Conservation (phyloP, 306 rosid species). For the Rubus parviflorus region DNA sequence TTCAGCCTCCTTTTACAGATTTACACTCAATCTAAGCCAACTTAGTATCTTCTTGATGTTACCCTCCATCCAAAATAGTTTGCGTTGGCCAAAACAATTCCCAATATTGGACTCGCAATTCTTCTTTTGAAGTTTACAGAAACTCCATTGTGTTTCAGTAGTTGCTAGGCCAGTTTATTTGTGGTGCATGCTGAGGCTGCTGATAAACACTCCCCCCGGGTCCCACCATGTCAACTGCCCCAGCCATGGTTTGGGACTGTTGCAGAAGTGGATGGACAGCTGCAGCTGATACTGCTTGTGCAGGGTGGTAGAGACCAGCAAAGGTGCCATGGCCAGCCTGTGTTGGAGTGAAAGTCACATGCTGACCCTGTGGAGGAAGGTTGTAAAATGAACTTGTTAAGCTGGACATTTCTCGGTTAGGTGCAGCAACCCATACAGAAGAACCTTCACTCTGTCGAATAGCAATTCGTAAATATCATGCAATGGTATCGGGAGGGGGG, state of each 20-base stretch:
- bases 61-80: slow-evolving; percentile 53
- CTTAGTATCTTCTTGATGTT: slow-evolving; percentile 40
- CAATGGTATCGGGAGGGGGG: neutral
- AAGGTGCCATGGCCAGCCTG: slow-evolving; percentile 86
- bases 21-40: slow-evolving; percentile 55
- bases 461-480: slow-evolving; percentile 16
- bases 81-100: slow-evolving; percentile 46
- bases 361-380: slow-evolving; percentile 88
- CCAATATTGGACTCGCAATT: slow-evolving; percentile 43
- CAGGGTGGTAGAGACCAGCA: slow-evolving; percentile 87
- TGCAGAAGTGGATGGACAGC: slow-evolving; percentile 88
- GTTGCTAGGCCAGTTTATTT: slow-evolving; percentile 92
- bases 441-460: slow-evolving; percentile 82
- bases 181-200: slow-evolving; percentile 89
- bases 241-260: slow-evolving; percentile 93
- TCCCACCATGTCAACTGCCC: slow-evolving; percentile 92
- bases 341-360: slow-evolving; percentile 80
- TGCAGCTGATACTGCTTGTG: slow-evolving; percentile 78
- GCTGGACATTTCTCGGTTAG: slow-evolving; percentile 81
- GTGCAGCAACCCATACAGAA: slow-evolving; percentile 90
- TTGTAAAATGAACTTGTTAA: slow-evolving; percentile 82
- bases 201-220: slow-evolving; percentile 90
- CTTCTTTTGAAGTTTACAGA: slow-evolving; percentile 42
- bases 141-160: slow-evolving; percentile 46
- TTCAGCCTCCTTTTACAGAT: slow-evolving; percentile 43